Conservation (phyloP, 768 basidiomycete genomes). For the Leccinum subtestaceum region DNA sequence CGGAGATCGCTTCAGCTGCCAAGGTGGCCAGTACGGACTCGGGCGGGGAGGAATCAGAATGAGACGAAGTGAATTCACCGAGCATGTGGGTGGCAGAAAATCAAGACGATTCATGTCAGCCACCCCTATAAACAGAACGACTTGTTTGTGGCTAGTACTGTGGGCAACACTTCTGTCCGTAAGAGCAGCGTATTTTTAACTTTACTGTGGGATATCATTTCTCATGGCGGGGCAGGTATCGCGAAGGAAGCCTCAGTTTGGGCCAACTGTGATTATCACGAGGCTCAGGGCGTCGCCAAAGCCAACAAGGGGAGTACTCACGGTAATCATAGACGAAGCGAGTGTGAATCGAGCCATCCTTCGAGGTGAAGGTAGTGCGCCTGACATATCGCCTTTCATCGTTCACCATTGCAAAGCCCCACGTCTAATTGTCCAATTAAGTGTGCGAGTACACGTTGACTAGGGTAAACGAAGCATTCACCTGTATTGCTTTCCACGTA, state of each 20-base stretch:
- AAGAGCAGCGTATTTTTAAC: neutral
- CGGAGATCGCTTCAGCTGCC: neutral
- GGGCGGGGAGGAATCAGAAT: conserved; percentile 4
- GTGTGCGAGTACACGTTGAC: neutral
- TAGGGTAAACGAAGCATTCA: conserved; percentile 23
- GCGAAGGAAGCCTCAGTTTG: conserved; percentile 6
- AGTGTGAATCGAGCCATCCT: conserved; percentile 48
- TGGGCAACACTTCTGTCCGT: neutral
- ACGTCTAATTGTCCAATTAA: conserved; percentile 34
- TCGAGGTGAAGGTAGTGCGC: conserved; percentile 60
- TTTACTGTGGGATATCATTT: neutral
- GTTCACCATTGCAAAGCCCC: conserved; percentile 63
- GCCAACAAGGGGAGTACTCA: conserved; percentile 34
- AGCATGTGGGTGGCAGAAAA: conserved; percentile 10
- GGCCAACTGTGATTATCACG: conserved; percentile 14
- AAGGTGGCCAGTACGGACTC: conserved; percentile 14
- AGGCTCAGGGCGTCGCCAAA: conserved; percentile 12
- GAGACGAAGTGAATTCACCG: neutral
- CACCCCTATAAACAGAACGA: conserved; percentile 5
- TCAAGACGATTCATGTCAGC: neutral
- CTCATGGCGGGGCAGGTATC: neutral
- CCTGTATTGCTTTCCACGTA: conserved; percentile 66
- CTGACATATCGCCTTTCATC: conserved; percentile 60
- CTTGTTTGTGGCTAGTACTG: neutral
- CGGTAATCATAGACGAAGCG: conserved; percentile 68